Base-by-base conservation (phyloP, 2,329 filamentous ascomycete species). In the Huntiella abstrusa region DNA sequence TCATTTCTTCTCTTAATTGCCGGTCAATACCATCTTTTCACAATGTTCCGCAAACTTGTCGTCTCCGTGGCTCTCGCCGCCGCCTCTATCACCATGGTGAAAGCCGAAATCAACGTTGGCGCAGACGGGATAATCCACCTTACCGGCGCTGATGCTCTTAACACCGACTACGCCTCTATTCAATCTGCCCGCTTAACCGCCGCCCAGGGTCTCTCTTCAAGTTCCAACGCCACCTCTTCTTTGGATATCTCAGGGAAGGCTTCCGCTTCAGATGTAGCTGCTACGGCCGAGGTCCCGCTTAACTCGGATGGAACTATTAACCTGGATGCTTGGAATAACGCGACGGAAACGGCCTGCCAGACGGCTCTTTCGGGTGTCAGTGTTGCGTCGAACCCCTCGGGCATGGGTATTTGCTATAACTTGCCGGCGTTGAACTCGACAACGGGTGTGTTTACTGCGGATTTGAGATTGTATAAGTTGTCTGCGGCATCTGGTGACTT, bases 391-490 rank as follows among this genome's bases (percentile, higher is more conserved):
- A 88, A 87, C 53, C 80, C 81, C 4, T 80, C 81, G 7, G 84
- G 84, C 43, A 73, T 84, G 41, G 80, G 79, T 49, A 73, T 83
- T 41, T 92, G 84, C 69, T 91, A 88, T 64, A 92, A 91, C 58
- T 61, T 92, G 17, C 77, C 79, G 0, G 74, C 73, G 35, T 69
- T 85, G 48, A 71, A 88, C 62, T 74, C 72, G 54, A 60, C 60
- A 4, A 77, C 72, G 0, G 83, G 83, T 28, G 64, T 75, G 12
- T 91, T 91, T 58, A 73, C 82, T 60, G 82, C 83, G 28, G 83
- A 91, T 57, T 60, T 91, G 43, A 70, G 83, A 46, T 64, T 91
- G 50, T 91, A 77, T 62, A 76, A 79, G 59, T 62, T 87, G 41
- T 76, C 75, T 4, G 60, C 69, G 0, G 68, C 81, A 0, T 67